phyloP scores from a whole-genome alignment of 495 filamentous ascomycete species.

The Lophium mytilinum region DNA sequence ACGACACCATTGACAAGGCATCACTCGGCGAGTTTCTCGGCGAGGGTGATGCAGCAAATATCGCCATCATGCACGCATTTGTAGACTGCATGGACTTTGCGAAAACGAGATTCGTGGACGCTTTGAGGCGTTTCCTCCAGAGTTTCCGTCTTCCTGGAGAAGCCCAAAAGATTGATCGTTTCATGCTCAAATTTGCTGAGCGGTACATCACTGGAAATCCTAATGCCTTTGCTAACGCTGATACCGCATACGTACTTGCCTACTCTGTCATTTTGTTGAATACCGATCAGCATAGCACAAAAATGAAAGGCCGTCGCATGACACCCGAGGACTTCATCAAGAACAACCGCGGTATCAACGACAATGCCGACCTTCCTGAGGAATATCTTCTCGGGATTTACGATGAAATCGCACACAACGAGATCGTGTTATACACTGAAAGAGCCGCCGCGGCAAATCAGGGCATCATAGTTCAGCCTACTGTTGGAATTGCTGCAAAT shows the following conservation, averaged over 20 bases:
- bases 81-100: constrained; percentile 92
- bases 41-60: constrained; percentile 83
- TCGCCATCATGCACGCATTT: constrained; percentile 97
- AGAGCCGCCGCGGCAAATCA: constrained; percentile 74
- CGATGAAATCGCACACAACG: constrained; percentile 82
- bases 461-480: constrained; percentile 50
- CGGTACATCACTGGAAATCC: constrained; percentile 91
- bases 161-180: constrained; percentile 98
- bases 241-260: constrained; percentile 91
- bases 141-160: constrained; percentile 93
- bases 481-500: constrained; percentile 67
- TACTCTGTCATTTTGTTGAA: constrained; percentile 78
- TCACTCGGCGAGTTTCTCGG: constrained; percentile 92
- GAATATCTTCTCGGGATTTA: constrained; percentile 87
- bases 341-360: constrained; percentile 98
- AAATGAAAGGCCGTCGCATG: constrained; percentile 76
- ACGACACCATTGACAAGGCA: constrained; percentile 75
- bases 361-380: constrained; percentile 84
- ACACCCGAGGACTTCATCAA: constrained; percentile 95
- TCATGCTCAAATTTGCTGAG: constrained; percentile 98
- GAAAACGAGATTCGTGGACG: constrained; percentile 89
- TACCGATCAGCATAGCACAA: constrained; percentile 80
- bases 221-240: constrained; percentile 95
- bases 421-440: constrained; percentile 92
- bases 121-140: constrained; percentile 84